These are phyloP conservation scores for Vanderwaltozyma yarrowii DNA, from an alignment of 805 yeast species.

Conservation along the genomic window DNA sequence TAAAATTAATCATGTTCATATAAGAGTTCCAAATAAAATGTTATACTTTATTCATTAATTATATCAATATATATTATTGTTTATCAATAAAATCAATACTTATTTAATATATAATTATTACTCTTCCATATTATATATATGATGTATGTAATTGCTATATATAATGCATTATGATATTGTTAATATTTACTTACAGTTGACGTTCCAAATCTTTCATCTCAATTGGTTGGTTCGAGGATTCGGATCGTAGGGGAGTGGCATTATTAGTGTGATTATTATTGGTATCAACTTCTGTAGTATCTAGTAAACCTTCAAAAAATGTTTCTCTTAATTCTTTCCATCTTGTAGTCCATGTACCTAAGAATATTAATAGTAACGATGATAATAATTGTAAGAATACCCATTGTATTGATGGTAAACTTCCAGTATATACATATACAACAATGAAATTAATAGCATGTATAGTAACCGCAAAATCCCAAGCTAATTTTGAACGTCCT, in stretches of 20 bases:
- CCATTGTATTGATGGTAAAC: conserved; percentile 75
- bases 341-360: conserved; percentile 84
- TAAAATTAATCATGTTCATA: no score
- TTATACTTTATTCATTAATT: no score
- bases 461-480: conserved; percentile 94
- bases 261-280: background rate
- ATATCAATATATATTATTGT: no score
- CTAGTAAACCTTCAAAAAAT: conserved; percentile 76
- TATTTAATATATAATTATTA: no score
- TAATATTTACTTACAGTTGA: conserved; percentile 2
- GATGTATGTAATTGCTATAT: background rate
- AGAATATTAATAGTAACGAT: conserved; percentile 54
- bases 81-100: no score
- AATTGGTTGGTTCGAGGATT: conserved; percentile 1
- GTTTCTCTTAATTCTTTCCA: conserved; percentile 88
- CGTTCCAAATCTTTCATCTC: conserved; percentile 13
- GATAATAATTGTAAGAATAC: conserved; percentile 70
- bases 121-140: background rate
- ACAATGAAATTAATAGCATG: conserved; percentile 70
- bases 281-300: conserved; percentile 32
- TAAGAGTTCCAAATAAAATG: no score
- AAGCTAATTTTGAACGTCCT: conserved; percentile 86
- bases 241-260: background rate
- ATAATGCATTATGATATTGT: no score
- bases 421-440: conserved; percentile 52